Conservation (phyloP, 441 rosid genomes). For the Euphorbia corollata region DNA sequence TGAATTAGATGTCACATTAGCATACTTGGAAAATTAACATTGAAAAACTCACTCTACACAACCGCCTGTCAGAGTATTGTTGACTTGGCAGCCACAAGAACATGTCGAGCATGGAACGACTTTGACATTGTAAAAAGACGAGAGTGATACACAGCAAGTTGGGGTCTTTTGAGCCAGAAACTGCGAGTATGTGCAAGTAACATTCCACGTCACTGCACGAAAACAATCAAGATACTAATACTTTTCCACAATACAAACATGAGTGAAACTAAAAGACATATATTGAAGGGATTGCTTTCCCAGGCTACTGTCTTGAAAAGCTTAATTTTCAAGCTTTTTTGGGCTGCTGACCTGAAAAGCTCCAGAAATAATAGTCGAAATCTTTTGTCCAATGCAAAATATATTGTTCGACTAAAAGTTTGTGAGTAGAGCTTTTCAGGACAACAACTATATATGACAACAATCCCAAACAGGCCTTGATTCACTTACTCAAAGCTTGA, state of each 20-base stretch:
- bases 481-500: conserved; percentile 68
- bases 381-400: no score
- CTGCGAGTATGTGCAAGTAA: conserved; percentile 77
- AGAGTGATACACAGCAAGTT: conserved; percentile 75
- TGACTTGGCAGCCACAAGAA: conserved; percentile 67
- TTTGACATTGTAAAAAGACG: conserved; percentile 69
- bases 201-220: conserved; percentile 78
- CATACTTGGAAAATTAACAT: not conserved
- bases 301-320: no score
- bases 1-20: no score
- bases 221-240: conserved; percentile 1
- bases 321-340: no score
- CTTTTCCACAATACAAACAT: not conserved
- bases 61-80: conserved; percentile 33
- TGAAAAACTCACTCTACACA: conserved; percentile 70
- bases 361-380: no score
- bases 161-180: conserved; percentile 63
- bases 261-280: no score
- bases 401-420: no score
- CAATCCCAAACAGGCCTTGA: no score
- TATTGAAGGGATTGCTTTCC: no score
- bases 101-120: conserved; percentile 66
- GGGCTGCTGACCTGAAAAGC: no score
- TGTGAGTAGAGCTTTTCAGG: no score
- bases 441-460: no score